Base-by-base conservation (phyloP, 345 rosid species). In the Stellera chamaejasme region DNA sequence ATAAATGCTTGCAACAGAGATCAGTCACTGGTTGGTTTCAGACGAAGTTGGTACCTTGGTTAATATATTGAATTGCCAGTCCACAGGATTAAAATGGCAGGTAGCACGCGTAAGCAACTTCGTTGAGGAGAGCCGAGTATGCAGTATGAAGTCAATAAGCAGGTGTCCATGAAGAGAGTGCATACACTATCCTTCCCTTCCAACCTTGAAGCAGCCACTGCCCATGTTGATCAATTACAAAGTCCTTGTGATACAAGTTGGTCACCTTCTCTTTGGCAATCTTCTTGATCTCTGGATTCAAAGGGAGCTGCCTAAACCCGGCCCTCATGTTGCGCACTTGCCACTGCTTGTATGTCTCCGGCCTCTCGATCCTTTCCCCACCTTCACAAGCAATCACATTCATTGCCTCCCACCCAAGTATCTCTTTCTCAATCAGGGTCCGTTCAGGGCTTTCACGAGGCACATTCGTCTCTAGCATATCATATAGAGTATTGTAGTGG, bases 381-480 rank as follows among this genome's bases (percentile, higher is more conserved):
- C 83, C 83, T 50, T 81, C 87, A 43, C 75, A 78, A 15, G 87
- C 82, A 23, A 74, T 68, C 57, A 72, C 82, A 64, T 81, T 81
- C 74, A 72, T 72, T 10, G 69, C 81, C 36, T 67, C 73, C 54
- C 76, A 59, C 10, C 85, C 81, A n/a, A 71, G 56, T 2, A 73
- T 45, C 63, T 72, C 82, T 11, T 66, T 71, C 71, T 82, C 88
- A 12, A 68, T 58, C 72, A 77, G 58, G 69, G 61, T 60, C 60
- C 83, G 68, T 55, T 82, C 83, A 10, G 66, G 69, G 69, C 65
- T 75, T 11, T 82, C 81, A 2, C 79, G 72, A n/a, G 76, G 69
- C 10, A 70, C 57, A 50, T 54, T 79, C 0, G 66, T 64, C 65
- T 82, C 85, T 0, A 79, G 75, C 73, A 67, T 71, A 61, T 82